Evolutionary conservation across 495 filamentous ascomycete genomes (phyloP), one percentile per base, ranked within the genome.

Genomic region (Aspergillus ostianus): DNA sequence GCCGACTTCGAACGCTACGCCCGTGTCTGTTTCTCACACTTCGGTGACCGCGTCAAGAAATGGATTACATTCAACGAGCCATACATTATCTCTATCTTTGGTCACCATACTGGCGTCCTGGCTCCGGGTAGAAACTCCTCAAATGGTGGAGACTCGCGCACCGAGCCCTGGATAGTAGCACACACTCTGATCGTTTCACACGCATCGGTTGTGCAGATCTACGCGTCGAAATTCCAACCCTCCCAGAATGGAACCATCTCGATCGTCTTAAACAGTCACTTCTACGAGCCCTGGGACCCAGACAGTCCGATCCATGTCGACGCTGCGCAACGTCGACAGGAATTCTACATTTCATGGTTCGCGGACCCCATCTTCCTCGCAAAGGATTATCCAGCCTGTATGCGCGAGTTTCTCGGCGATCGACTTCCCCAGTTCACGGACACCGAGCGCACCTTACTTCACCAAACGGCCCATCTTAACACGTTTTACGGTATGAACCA

Each of bases 401-500:
- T 90, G 82, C 76, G 76, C 58, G 83, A 81, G 66, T 84, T 87
- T 67, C 80, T 89, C 9, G 85, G 86, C 51, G 75, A 84, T 59
- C 79, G 86, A n/a, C 78, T 91, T 32, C 86, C 86, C 4, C 73
- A 76, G 9, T 88, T 84, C 62, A 87, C 85, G 0, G 57, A 74
- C 23, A 81, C 85, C 55, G 86, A 90, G 56, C 61, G 77, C 3
- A 80, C 77, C 2, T 75, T 88, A 15, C 80, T 90, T 46, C 77
- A 53, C 0, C 41, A 62, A 12, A 84, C 64, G 81, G 85, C 57
- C 17, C 47, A 26, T 0, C 83, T 79, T 63, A 88, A 88, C 67
- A 84, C 89, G 73, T 90, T 89, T 70, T 89, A 90, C 71, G 86
- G 87, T 61, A 88, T 89, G 86, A 89, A 90, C 78, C 85, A 89